Base-by-base conservation (phyloP, 2,329 filamentous ascomycete genomes). In the Ophiostoma tasmaniense region DNA sequence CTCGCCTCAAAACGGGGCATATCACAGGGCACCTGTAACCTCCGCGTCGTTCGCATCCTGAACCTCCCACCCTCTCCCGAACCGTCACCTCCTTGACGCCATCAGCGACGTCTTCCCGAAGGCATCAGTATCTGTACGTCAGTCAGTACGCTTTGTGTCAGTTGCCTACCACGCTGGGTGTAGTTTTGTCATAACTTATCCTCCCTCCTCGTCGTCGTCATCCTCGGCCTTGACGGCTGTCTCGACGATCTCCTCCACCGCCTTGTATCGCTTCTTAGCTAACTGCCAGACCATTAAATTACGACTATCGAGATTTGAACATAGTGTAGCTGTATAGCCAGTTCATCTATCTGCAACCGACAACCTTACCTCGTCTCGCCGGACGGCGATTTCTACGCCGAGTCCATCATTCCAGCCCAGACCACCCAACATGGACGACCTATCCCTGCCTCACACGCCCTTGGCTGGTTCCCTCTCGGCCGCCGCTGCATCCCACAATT, bases 401-500 rank as follows among this genome's bases (percentile, higher is more conserved):
- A 33, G 55, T 17, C 55, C 55, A 25, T 61, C 55, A 25, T 61
- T 25, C 25, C 55, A 30, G 30, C 55, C 55, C 11, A 28, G 55
- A 30, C 25, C 11, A 30, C 7, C 17, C 17, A 45, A 68, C 67
- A 80, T 80, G 79, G 78, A 80, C 68, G 78, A 79, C 62, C 74
- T 74, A 39, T 71, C 72, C 20, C 74, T 72, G 35, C 33, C 71
- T 10, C 72, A 75, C 66, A 66, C 71, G 28, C 69, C 73, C 30
- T 67, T 67, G 2, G 66, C 77, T n/a, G 78, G 77, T 70, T 74
- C 75, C 68, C 76, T 81, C 68, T 75, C 78, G 69, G 76, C 76
- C 25, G 75, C 77, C 14, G 76, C 76, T 28, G 75, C 79, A 39
- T 75, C 76, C 0, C 77, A 78, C 30, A 75, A 79, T 0, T 77